These are phyloP conservation scores for Senecio squalidus DNA, from an alignment of 140 eudicot species.

Conservation along the genomic window DNA sequence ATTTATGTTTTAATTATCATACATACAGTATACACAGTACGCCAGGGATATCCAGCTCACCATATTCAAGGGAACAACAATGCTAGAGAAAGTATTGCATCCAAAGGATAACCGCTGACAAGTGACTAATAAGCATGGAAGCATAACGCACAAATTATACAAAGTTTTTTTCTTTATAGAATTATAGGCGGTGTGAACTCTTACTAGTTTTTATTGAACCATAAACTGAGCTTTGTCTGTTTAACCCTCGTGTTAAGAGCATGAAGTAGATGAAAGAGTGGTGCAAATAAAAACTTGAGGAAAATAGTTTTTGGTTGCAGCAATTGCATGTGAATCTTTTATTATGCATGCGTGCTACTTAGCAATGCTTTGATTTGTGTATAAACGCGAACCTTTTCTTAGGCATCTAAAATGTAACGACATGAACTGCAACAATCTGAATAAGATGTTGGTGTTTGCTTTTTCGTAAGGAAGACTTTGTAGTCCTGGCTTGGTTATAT, in stretches of 20 bases:
- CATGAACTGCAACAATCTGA: too few relatives aligned
- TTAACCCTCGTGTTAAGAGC: background rate
- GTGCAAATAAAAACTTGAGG: conserved; percentile 13
- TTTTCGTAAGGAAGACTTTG: too few relatives aligned
- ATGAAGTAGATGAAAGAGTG: background rate
- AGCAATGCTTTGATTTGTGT: too few relatives aligned
- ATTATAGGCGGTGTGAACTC: conserved; percentile 15
- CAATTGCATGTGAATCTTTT: conserved; percentile 10
- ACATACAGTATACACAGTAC: conserved; percentile 47
- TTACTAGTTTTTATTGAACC: conserved; percentile 5
- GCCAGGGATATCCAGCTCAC: conserved; percentile 73
- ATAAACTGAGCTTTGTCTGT: background rate
- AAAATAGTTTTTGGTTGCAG: background rate
- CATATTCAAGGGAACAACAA: conserved; percentile 80
- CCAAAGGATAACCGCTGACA: conserved; percentile 1
- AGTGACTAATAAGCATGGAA: background rate
- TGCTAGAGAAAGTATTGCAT: conserved; percentile 71
- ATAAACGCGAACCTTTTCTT: too few relatives aligned
- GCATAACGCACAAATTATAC: conserved; percentile 10
- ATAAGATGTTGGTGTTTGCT: too few relatives aligned
- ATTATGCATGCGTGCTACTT: conserved; percentile 5
- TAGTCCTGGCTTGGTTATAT: too few relatives aligned
- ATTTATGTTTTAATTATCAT: background rate
- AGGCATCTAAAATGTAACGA: too few relatives aligned
- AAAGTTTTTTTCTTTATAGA: conserved; percentile 1